Evolutionary conservation across 2,329 filamentous ascomycete genomes (phyloP), one percentile per base, ranked within the genome.

Genomic region (Dactylonectria macrodidyma): DNA sequence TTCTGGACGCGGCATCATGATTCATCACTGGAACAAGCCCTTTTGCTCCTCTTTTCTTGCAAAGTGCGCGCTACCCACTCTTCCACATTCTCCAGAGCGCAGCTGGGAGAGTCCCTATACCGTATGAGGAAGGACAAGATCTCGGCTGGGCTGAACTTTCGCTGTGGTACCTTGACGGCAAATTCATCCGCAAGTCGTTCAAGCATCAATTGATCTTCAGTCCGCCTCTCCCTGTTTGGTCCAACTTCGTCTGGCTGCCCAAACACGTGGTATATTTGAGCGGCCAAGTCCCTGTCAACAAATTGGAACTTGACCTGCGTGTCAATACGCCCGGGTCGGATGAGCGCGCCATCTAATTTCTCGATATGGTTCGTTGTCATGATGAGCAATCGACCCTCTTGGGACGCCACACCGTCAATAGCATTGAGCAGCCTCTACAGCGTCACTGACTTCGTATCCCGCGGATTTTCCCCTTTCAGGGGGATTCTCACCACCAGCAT

Each of bases 311-410:
- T 79, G 16, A 92, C 84, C 50, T 84, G 85, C 78, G 90, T 83
- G 66, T 93, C 90, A 1, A 92, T 86, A 2, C 90, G 81, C 0
- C 90, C 69, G 56, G 75, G 66, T 9, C 71, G 67, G 10, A 67
- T 73, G 2, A 77, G 60, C n/a, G 10, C 10, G 10, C 19, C 19
- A 19, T 19, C 19, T 19, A 19, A 19, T 19, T 19, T 19, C 19
- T 19, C 19, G 19, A 19, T 19, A 19, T 19, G 19, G 19, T 19
- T 19, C 19, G 19, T 19, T 19, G 19, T 19, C 19, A 19, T 19
- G 19, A 19, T 19, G 19, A 19, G 19, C 19, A 19, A 19, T 19
- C 19, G 19, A 19, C 19, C 19, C 19, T 19, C 19, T 19, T 19
- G 19, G 19, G 19, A 19, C 19, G 19, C 19, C 19, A 19, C 19